Evolutionary conservation across 2,329 filamentous ascomycete species (phyloP), one percentile per base, ranked within the genome.

Genomic region (Pseudocercospora eumusae): DNA sequence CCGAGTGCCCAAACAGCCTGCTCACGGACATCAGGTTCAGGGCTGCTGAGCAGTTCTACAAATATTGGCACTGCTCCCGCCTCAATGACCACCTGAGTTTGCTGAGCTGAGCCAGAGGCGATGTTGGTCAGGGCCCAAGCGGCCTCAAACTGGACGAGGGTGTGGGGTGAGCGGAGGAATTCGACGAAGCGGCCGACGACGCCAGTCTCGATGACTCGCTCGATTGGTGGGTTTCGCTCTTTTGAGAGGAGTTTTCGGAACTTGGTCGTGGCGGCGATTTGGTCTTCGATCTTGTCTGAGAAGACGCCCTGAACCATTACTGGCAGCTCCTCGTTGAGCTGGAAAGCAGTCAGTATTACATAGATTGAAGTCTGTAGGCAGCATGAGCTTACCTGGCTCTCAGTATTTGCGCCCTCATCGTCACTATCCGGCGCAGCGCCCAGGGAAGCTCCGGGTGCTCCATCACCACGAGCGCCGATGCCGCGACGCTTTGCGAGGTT

Each of bases 111-210:
- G 66, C 95, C 95, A 55, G 93, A 98, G 65, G 95, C 95, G 79
- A 99, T 99, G 83, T 99, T 99, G 83, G 95, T 99, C 75, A 99
- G 83, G 67, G 95, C 95, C 95, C 95, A 99, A 47, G 95, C 95
- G 73, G 95, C 95, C 84, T 99, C 95, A 76, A 99, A 99, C 80
- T 99, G 95, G 60, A 99, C 95, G 54, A 99, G 86, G 33, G 95
- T 98, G 80, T 99, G 95, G 68, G 95, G 95, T 60, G 95, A 99
- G 76, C 92, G 91, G 64, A 99, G 88, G 80, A 99, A 99, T 79
- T 97, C 92, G 79, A 99, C 95, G 75, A 99, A 99, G 75, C 95
- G 90, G 82, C 88, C 89, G 69, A 99, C 95, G 68, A 99, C 95
- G 74, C 95, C 95, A 63, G 95, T 98, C 85, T 98, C 96, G 80